These are phyloP conservation scores for Paramarasmius palmivorus DNA, from an alignment of 1,284 basidiomycete species.

Conservation along the genomic window DNA sequence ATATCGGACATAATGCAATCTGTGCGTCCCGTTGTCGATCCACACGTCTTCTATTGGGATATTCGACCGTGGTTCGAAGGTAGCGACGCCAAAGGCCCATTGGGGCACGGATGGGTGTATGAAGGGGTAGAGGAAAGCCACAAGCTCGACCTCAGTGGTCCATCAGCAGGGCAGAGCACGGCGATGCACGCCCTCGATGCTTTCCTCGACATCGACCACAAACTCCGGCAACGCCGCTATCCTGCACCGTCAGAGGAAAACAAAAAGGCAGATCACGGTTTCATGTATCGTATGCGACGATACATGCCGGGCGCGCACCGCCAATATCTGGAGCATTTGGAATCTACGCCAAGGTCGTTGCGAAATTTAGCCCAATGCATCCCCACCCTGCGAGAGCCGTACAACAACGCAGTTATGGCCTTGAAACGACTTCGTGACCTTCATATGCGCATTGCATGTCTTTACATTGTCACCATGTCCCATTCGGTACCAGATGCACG, in stretches of 20 bases:
- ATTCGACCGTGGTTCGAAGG: conserved; percentile 95
- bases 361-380: conserved; percentile 58
- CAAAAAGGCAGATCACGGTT: conserved; percentile 64
- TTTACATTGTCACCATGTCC: conserved; percentile 82
- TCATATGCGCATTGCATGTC: conserved; percentile 87
- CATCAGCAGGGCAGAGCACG: conserved; percentile 92
- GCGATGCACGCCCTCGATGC: conserved; percentile 85
- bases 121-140: conserved; percentile 71
- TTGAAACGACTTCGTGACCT: conserved; percentile 82
- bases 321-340: conserved; percentile 61
- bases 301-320: conserved; percentile 83
- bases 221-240: conserved; percentile 70
- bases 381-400: conserved; percentile 66
- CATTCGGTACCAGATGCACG: conserved; percentile 52
- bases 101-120: conserved; percentile 75
- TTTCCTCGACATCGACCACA: conserved; percentile 83
- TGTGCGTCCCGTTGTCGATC: conserved; percentile 78
- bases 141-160: conserved; percentile 74
- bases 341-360: conserved; percentile 48
- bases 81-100: conserved; percentile 63
- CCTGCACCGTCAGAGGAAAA: conserved; percentile 68
- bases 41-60: conserved; percentile 87
- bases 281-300: conserved; percentile 81
- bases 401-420: conserved; percentile 77
- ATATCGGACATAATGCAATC: conserved; percentile 70